Base-by-base conservation (phyloP, 208 protist genomes). In the Crithidia bombi region DNA sequence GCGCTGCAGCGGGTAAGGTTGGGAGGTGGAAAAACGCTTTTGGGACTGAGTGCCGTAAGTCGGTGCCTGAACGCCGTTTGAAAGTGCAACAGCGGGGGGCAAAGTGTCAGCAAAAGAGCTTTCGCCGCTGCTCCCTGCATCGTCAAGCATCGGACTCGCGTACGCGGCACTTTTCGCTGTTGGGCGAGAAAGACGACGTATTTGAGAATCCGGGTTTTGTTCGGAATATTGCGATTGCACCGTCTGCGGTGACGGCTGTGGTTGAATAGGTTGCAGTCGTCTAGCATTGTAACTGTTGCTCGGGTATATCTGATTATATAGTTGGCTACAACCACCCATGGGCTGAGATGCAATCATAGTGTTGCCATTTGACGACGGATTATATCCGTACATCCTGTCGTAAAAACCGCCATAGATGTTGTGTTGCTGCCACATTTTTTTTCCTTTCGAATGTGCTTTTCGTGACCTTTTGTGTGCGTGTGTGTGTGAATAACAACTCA, bases 401-500 rank as follows among this genome's bases (percentile, higher is more conserved):
- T 54, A 54, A n/a, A 32, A 54, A 3, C 43, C 59, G 2, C 43
- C 59, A 30, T 65, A 41, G n/a, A 65, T 54, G 11, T 9, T 30
- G 59, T 30, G 9, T 5, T 39, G 51, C 25, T 39, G 41, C 41
- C 59, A 54, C 43, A 65, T 65, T 38, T 51, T 51, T 41, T 23
- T 10, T 38, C 6, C 7, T 64, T 49, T 51, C 26, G 1, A 12
- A 26, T 17, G 30, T 21, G 19, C 15, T 50, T n/a, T n/a, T n/a
- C n/a, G n/a, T n/a, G n/a, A n/a, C n/a, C n/a, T n/a, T n/a, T n/a
- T n/a, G n/a, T n/a, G n/a, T n/a, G n/a, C n/a, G n/a, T n/a, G n/a
- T n/a, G n/a, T n/a, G n/a, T n/a, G n/a, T n/a, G n/a, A n/a, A n/a
- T n/a, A n/a, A n/a, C n/a, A n/a, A 50, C 44, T 50, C 15, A 50